Percentiles rank a stretch among this genome's conserved stretches.
phyloP scores from a whole-genome alignment of 495 filamentous ascomycete species.

The Bathelium albidoporum region DNA sequence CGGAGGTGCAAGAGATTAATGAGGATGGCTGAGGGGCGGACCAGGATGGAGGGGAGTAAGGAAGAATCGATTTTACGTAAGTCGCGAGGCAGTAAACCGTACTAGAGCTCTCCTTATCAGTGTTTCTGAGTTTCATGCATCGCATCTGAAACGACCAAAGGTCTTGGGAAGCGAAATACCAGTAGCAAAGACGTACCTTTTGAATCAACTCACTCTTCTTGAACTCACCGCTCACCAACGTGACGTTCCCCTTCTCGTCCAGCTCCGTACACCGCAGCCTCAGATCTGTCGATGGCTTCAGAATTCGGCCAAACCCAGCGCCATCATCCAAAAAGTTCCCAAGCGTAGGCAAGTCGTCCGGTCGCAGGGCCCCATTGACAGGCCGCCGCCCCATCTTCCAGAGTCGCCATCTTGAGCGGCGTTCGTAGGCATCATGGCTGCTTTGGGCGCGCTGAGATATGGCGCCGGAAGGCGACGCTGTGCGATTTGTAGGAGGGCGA shows the following conservation, averaged over 20 bases:
- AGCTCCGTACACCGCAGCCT: slow-evolving; percentile 89
- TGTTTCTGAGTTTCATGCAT: not conserved
- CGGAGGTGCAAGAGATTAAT: slow-evolving; percentile 91
- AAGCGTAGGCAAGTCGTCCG: slow-evolving; percentile 43
- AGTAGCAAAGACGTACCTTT: slow-evolving; percentile 51
- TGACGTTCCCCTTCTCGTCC: slow-evolving; percentile 84
- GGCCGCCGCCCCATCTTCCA: slow-evolving; percentile 14
- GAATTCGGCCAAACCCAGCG: slow-evolving; percentile 44
- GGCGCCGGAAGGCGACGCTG: not conserved
- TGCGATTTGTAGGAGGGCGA: not conserved
- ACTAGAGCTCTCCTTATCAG: slow-evolving; percentile 44
- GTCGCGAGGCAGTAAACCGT: slow-evolving; percentile 89
- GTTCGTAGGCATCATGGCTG: not conserved
- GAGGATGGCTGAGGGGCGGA: slow-evolving; percentile 86
- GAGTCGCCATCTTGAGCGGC: not conserved
- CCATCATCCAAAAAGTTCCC: slow-evolving; percentile 39
- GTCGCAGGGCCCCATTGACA: slow-evolving; percentile 17
- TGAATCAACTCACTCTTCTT: slow-evolving; percentile 94
- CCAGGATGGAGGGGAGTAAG: slow-evolving; percentile 89
- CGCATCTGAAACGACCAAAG: not conserved
- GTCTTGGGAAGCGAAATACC: not conserved
- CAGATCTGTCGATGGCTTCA: slow-evolving; percentile 70
- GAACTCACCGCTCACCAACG: slow-evolving; percentile 90
- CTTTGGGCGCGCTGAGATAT: not conserved
- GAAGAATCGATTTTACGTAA: slow-evolving; percentile 97